Percentiles rank a stretch among this genome's conserved stretches.
These are phyloP conservation scores for Fusarium sp. DNA, from an alignment of 2,329 filamentous ascomycete species.

Conservation along the genomic window DNA sequence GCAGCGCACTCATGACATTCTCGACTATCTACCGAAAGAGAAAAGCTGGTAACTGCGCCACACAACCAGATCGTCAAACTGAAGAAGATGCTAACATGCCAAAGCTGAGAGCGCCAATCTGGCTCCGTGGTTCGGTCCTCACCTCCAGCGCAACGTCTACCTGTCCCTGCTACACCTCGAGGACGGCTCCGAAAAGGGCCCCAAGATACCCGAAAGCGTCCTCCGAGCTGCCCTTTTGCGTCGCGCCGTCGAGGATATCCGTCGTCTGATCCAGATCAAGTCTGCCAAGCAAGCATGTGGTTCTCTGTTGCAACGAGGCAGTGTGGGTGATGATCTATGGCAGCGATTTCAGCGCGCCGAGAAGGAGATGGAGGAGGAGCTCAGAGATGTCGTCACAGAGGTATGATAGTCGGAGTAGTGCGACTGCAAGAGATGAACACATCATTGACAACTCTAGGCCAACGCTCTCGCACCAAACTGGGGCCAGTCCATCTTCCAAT, in stretches of 20 bases:
- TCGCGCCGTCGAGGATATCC: conserved; percentile 91
- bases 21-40: conserved; percentile 92
- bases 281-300: conserved; percentile 88
- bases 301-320: conserved; percentile 84
- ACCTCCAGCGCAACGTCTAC: conserved; percentile 94
- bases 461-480: conserved; percentile 89
- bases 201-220: conserved; percentile 80
- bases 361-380: conserved; percentile 96
- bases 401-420: conserved; percentile 53
- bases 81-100: neutral
- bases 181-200: conserved; percentile 69
- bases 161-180: conserved; percentile 86
- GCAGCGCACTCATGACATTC: conserved; percentile 90
- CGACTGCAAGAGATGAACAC: neutral
- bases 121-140: conserved; percentile 91
- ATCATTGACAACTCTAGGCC: conserved; percentile 63
- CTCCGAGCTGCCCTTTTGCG: conserved; percentile 88
- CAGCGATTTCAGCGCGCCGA: conserved; percentile 90
- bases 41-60: conserved; percentile 71
- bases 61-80: neutral
- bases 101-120: conserved; percentile 81
- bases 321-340: conserved; percentile 95
- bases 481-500: conserved; percentile 96
- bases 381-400: conserved; percentile 93
- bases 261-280: conserved; percentile 87